Conservation (phyloP, 352 stramenopile genomes). For the Phytophthora niederhauseri region DNA sequence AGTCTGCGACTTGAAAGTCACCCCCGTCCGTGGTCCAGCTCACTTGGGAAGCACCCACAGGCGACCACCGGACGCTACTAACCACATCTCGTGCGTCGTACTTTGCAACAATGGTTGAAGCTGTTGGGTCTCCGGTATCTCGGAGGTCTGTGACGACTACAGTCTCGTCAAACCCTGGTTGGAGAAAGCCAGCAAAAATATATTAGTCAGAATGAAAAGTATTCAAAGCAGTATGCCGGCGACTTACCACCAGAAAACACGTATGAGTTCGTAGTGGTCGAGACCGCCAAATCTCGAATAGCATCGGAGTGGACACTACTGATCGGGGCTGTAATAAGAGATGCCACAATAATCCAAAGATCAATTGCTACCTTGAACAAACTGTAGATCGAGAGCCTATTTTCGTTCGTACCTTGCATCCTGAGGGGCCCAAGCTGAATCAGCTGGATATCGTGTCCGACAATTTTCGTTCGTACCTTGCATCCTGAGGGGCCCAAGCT, state of each 20-base stretch:
- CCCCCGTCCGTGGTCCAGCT: conserved; percentile 87
- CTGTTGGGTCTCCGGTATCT: conserved; percentile 33
- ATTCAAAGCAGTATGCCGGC: too few species aligned
- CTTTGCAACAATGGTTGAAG: conserved; percentile 31
- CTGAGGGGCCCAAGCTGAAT: too few species aligned
- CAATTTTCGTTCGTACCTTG: conserved; percentile 1
- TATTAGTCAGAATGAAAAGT: too few species aligned
- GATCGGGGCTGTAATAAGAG: too few species aligned
- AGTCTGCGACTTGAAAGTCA: conserved; percentile 76
- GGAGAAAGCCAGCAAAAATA: conserved; percentile 18
- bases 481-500: too few species aligned
- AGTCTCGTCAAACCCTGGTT: conserved; percentile 78
- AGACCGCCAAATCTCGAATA: neutral
- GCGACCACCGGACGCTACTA: conserved; percentile 79
- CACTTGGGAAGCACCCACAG: conserved; percentile 39
- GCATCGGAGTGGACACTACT: neutral
- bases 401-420: too few species aligned
- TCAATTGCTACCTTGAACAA: too few species aligned
- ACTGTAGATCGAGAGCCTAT: too few species aligned
- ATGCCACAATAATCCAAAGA: too few species aligned
- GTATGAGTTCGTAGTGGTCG: conserved; percentile 4
- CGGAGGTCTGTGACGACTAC: conserved; percentile 75
- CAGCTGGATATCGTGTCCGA: conserved; percentile 33
- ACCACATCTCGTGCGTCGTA: conserved; percentile 81
- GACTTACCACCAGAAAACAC: conserved; percentile 27